Conservation (phyloP, 2,329 filamentous ascomycete species). For the Clathrospora elynae region DNA sequence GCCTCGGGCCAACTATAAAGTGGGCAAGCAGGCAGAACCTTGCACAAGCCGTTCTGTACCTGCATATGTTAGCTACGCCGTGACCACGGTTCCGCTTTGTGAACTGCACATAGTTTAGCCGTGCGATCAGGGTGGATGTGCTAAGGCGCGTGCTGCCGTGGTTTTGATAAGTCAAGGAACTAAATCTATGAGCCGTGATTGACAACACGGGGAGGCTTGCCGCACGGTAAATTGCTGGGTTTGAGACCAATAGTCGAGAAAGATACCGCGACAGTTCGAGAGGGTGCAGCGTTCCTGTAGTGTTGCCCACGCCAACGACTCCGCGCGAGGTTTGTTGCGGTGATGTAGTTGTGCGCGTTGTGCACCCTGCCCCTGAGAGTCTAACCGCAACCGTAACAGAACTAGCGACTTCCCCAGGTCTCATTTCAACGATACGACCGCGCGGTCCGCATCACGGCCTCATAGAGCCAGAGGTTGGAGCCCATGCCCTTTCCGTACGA, state of each 20-base stretch:
- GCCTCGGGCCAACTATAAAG: conserved; percentile 23
- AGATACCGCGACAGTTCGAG: background rate
- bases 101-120: conserved; percentile 25
- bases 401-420: conserved; percentile 31
- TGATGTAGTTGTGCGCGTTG: conserved; percentile 16
- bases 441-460: conserved; percentile 32
- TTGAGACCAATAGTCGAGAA: background rate
- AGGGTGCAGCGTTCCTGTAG: background rate
- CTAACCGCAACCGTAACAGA: conserved; percentile 7
- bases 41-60: conserved; percentile 27
- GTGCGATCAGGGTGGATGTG: conserved; percentile 16
- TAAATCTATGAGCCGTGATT: conserved; percentile 2
- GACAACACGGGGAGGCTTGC: conserved; percentile 4
- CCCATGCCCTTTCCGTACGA: conserved; percentile 34
- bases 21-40: conserved; percentile 11
- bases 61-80: conserved; percentile 24
- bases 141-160: conserved; percentile 11
- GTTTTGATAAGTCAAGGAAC: conserved; percentile 8
- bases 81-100: conserved; percentile 23
- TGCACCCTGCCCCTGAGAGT: conserved; percentile 11
- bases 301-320: conserved; percentile 7
- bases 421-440: conserved; percentile 36
- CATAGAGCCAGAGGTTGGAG: conserved; percentile 26
- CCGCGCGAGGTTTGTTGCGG: conserved; percentile 12
- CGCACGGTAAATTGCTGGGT: background rate